These are phyloP conservation scores for Metarhizium sp. DNA, from an alignment of 2,329 filamentous ascomycete genomes.

Conservation along the genomic window DNA sequence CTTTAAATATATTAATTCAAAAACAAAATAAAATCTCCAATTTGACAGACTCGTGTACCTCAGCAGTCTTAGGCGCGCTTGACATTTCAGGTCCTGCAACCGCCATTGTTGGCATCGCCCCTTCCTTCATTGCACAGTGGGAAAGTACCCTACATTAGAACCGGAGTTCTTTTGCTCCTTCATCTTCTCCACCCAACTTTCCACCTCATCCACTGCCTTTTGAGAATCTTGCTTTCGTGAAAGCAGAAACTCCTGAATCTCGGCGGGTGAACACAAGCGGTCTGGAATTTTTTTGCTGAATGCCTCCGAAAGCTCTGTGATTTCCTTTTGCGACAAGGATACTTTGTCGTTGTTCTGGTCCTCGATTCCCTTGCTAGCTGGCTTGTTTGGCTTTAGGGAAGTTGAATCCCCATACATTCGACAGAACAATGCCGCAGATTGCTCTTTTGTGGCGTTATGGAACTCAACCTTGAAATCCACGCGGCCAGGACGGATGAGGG, in stretches of 20 bases:
- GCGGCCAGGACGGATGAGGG: slow-evolving; percentile 63
- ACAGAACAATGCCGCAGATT: slow-evolving; percentile 49
- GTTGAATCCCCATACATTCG: slow-evolving; percentile 44
- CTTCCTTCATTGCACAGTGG: neutral
- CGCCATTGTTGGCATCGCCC: neutral
- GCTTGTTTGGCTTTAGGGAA: neutral
- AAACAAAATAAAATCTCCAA: too few species aligned
- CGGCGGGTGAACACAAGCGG: slow-evolving; percentile 46
- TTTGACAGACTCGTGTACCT: too few species aligned
- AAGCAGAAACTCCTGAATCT: slow-evolving; percentile 56
- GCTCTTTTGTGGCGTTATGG: slow-evolving; percentile 42
- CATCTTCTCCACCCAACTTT: slow-evolving; percentile 43
- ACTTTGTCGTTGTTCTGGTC: neutral
- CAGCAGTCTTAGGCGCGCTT: too few species aligned
- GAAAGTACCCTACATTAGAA: slow-evolving; percentile 32
- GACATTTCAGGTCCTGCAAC: too few species aligned
- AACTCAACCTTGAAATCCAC: slow-evolving; percentile 64
- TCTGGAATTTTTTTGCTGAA: slow-evolving; percentile 47
- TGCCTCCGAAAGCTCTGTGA: slow-evolving; percentile 32
- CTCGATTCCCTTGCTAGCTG: neutral
- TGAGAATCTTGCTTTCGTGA: slow-evolving; percentile 51
- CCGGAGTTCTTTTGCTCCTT: slow-evolving; percentile 39
- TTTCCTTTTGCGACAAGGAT: slow-evolving; percentile 19
- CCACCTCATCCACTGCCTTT: slow-evolving; percentile 43
- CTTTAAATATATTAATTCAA: too few species aligned